These are phyloP conservation scores for Hypomyces perniciosus DNA, from an alignment of 2,329 filamentous ascomycete species.

Conservation along the genomic window DNA sequence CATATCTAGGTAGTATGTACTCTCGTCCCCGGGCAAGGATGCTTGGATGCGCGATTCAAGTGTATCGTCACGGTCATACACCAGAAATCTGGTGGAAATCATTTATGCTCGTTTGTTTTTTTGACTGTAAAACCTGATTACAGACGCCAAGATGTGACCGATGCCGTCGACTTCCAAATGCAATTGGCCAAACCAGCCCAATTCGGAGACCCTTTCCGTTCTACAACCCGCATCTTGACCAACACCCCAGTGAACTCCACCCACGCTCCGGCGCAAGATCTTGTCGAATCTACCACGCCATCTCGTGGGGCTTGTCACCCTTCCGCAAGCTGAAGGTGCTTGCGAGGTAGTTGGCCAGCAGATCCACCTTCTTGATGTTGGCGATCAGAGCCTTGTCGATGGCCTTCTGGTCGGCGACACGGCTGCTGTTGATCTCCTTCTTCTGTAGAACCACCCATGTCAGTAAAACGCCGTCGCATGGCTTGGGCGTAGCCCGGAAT, in stretches of 20 bases:
- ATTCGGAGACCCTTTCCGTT: constrained; percentile 40
- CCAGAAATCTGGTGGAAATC: constrained; percentile 28
- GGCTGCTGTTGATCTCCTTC: constrained; percentile 90
- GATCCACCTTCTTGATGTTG: constrained; percentile 96
- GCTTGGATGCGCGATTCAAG: not conserved
- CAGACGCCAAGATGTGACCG: constrained; percentile 61
- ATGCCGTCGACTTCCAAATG: constrained; percentile 61
- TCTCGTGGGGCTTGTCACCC: constrained; percentile 99
- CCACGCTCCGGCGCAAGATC: constrained; percentile 18
- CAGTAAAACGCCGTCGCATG: constrained; percentile 15
- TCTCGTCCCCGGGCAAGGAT: not conserved
- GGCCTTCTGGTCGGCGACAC: constrained; percentile 95
- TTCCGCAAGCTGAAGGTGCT: constrained; percentile 98
- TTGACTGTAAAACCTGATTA: constrained; percentile 60
- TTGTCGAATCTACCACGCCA: constrained; percentile 78
- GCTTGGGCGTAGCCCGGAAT: not conserved
- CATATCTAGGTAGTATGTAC: not conserved
- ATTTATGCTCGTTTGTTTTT: constrained; percentile 42
- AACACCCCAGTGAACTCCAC: constrained; percentile 8
- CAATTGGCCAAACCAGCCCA: constrained; percentile 57
- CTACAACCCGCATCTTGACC: constrained; percentile 34
- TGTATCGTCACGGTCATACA: constrained; percentile 26
- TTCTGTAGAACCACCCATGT: constrained; percentile 56
- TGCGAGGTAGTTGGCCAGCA: constrained; percentile 88
- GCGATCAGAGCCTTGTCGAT: constrained; percentile 94